These are phyloP conservation scores for Candida tammaniensis DNA, from an alignment of 805 yeast species.

Conservation along the genomic window DNA sequence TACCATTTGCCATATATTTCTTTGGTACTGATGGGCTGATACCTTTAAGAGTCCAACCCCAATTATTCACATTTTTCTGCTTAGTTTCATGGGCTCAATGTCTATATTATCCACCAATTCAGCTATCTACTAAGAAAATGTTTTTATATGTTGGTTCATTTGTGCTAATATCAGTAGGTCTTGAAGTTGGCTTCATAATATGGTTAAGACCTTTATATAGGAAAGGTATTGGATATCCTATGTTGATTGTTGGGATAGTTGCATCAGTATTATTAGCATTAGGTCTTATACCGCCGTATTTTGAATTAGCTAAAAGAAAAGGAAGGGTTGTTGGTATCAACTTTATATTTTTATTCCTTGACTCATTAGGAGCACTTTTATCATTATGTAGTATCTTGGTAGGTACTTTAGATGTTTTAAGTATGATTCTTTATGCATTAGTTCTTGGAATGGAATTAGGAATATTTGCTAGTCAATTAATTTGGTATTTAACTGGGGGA, in stretches of 20 bases:
- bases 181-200: conserved; percentile 68
- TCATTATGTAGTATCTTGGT: conserved; percentile 59
- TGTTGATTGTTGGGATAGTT: conserved; percentile 71
- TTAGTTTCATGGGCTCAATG: conserved; percentile 61
- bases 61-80: conserved; percentile 71
- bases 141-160: conserved; percentile 33
- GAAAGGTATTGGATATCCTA: conserved; percentile 67
- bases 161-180: conserved; percentile 47
- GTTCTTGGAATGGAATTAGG: conserved; percentile 78
- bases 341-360: conserved; percentile 72
- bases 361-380: conserved; percentile 75
- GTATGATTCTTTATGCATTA: conserved; percentile 69
- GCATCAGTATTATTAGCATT: conserved; percentile 73
- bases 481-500: conserved; percentile 56
- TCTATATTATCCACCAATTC: conserved; percentile 68
- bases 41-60: conserved; percentile 86
- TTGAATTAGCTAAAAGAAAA: conserved; percentile 71
- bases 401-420: conserved; percentile 71
- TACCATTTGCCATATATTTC: conserved; percentile 87
- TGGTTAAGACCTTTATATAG: conserved; percentile 60
- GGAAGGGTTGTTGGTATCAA: conserved; percentile 91
- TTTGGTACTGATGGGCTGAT: conserved; percentile 65
- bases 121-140: conserved; percentile 33
- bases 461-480: conserved; percentile 62
- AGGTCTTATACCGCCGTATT: conserved; percentile 88